Conservation (phyloP, 2,329 filamentous ascomycete genomes). For the Alternaria solani region DNA sequence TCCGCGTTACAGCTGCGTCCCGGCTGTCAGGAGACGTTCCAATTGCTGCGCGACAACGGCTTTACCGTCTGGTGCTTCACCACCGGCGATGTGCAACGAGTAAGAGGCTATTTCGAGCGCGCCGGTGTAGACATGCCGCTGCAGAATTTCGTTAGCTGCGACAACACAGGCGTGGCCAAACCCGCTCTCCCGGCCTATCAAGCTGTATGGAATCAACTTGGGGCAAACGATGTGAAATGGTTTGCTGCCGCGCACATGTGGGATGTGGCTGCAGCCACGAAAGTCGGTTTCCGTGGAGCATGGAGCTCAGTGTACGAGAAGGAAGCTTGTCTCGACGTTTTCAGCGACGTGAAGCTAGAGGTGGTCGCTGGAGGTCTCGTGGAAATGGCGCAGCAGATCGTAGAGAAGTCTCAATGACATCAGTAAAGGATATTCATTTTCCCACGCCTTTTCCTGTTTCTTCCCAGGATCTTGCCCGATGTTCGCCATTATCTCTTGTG, state of each 20-base stretch:
- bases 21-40: constrained; percentile 12
- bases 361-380: constrained; percentile 12
- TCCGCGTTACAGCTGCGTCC: constrained; percentile 12
- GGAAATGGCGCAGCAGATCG: constrained; percentile 17
- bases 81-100: constrained; percentile 32
- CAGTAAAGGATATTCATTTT: neutral
- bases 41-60: constrained; percentile 15
- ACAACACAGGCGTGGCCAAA: constrained; percentile 59
- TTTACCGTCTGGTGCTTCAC: constrained; percentile 22
- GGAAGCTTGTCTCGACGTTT: constrained; percentile 19
- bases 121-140: constrained; percentile 60
- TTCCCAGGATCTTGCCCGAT: constrained; percentile 40
- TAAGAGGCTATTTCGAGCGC: constrained; percentile 61
- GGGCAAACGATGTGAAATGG: constrained; percentile 56
- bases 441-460: neutral
- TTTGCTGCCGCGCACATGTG: constrained; percentile 69
- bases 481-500: constrained; percentile 34
- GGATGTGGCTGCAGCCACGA: constrained; percentile 64
- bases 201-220: constrained; percentile 54
- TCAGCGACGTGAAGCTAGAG: constrained; percentile 17
- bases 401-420: constrained; percentile 17
- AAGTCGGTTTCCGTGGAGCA: constrained; percentile 50
- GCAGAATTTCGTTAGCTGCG: constrained; percentile 63
- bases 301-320: constrained; percentile 20
- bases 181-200: constrained; percentile 59